Percentiles rank a stretch among this genome's conserved stretches.
These are phyloP conservation scores for Tetrastigma voinierianum DNA, from an alignment of 164 flowering plant genomes.

Conservation along the genomic window DNA sequence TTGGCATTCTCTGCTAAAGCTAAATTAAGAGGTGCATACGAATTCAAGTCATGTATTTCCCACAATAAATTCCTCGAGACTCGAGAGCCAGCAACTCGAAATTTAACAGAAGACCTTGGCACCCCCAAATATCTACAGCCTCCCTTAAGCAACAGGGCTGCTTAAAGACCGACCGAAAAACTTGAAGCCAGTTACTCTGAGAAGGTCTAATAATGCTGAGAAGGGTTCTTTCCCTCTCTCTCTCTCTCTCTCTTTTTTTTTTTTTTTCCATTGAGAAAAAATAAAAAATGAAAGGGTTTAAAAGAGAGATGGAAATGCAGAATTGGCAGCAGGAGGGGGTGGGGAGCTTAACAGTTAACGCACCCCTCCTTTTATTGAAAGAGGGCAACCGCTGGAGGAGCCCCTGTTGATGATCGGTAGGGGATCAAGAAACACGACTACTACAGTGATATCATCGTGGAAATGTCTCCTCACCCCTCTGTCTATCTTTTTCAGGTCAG, in stretches of 20 bases:
- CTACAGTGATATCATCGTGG: slow-evolving; percentile 59
- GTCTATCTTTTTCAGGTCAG: slow-evolving; percentile 61
- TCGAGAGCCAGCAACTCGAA: too few species aligned
- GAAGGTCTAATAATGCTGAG: neutral
- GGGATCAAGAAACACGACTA: slow-evolving; percentile 45
- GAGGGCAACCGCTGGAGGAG: slow-evolving; percentile 6
- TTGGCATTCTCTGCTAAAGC: neutral
- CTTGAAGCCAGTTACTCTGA: neutral
- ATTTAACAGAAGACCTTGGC: too few species aligned
- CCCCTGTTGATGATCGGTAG: slow-evolving; percentile 17
- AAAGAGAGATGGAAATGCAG: neutral
- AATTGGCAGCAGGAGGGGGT: slow-evolving; percentile 1
- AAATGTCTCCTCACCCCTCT: slow-evolving; percentile 69
- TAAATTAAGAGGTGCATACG: neutral
- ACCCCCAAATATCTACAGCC: too few species aligned
- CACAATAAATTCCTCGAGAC: neutral
- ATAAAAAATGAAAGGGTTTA: slow-evolving; percentile 3
- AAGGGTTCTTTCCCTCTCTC: neutral
- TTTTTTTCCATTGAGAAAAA: neutral
- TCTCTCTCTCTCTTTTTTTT: too few species aligned
- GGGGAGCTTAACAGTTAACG: slow-evolving; percentile 18
- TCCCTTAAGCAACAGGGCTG: too few species aligned
- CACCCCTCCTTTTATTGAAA: slow-evolving; percentile 48
- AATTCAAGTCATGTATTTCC: neutral
- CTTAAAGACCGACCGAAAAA: too few species aligned